Conservation (phyloP, 805 yeast species). For the Barnettozyma wickerhamii region DNA sequence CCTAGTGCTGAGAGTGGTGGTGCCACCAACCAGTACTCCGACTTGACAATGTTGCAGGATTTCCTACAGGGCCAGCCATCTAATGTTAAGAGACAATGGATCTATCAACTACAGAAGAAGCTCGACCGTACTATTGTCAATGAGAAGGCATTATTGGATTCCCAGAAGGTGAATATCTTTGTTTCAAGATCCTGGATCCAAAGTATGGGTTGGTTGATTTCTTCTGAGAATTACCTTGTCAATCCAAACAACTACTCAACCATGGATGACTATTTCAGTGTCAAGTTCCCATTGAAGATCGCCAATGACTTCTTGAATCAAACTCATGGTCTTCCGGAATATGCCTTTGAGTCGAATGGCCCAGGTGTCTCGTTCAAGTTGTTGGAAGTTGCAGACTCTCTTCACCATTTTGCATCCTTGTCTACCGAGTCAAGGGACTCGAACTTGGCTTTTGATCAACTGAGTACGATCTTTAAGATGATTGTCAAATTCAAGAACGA, state of each 20-base stretch:
- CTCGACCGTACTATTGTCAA: constrained; percentile 13
- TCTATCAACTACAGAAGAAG: constrained; percentile 19
- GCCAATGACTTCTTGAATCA: constrained; percentile 17
- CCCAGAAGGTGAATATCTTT: constrained; percentile 21
- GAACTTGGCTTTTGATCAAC: constrained; percentile 16
- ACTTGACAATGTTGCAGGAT: constrained; percentile 14
- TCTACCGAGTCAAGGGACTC: constrained; percentile 13
- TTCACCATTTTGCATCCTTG: constrained; percentile 17
- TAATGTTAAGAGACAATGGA: constrained; percentile 19
- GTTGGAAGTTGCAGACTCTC: constrained; percentile 22
- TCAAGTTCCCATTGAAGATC: constrained; percentile 20
- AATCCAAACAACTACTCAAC: constrained; percentile 11
- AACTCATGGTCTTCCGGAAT: constrained; percentile 18
- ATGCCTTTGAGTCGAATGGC: constrained; percentile 23
- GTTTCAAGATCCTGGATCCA: constrained; percentile 24
- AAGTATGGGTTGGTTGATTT: constrained; percentile 22
- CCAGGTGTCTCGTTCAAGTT: constrained; percentile 23
- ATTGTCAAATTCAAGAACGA: constrained; percentile 19
- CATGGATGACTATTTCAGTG: constrained; percentile 17
- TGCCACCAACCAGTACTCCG: constrained; percentile 5
- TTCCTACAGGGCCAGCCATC: constrained; percentile 16
- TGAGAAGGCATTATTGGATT: constrained; percentile 13
- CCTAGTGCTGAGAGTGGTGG: no score
- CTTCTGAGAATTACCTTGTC: constrained; percentile 18
- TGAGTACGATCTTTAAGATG: constrained; percentile 16